Percentiles rank a stretch among this genome's conserved stretches.
phyloP scores from a whole-genome alignment of 331 rosid species.

The Telfairia occidentalis region DNA sequence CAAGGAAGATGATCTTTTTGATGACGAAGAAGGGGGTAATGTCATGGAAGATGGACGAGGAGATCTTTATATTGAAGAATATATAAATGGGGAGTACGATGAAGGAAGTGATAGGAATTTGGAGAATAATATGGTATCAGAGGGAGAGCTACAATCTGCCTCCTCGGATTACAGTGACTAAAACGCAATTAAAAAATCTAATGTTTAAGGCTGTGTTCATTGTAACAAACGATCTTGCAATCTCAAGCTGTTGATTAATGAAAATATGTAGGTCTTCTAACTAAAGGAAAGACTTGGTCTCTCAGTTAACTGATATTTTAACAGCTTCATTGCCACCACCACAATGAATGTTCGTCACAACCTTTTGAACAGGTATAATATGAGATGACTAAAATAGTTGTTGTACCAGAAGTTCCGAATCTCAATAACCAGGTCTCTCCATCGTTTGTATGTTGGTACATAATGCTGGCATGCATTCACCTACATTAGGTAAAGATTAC shows the following conservation, averaged over 20 bases:
- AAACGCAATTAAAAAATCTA: background rate
- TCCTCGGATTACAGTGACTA: slow-evolving; percentile 16
- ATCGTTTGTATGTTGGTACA: background rate
- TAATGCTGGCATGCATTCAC: background rate
- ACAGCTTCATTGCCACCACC: background rate
- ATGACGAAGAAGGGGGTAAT: slow-evolving; percentile 1
- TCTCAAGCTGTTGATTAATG: background rate
- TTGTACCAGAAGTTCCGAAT: background rate
- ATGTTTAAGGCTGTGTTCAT: background rate
- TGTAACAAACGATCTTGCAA: background rate
- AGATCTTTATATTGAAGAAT: slow-evolving; percentile 29
- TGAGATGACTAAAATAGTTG: background rate
- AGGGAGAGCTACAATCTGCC: slow-evolving; percentile 18
- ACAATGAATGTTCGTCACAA: background rate
- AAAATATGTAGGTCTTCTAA: background rate
- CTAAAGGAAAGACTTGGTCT: background rate
- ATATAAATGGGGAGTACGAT: slow-evolving; percentile 24
- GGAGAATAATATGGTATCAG: slow-evolving; percentile 19
- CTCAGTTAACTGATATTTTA: background rate
- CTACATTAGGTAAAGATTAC: background rate
- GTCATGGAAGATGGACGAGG: slow-evolving; percentile 17
- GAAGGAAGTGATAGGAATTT: slow-evolving; percentile 24
- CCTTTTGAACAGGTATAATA: background rate
- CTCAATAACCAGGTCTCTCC: background rate
- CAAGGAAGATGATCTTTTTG: slow-evolving; percentile 15